A percentile compares a stretch with the other conserved stretches of the same genome.
These are phyloP conservation scores for Termitomyces sp. DNA, from an alignment of 768 basidiomycete species.

Conservation along the genomic window DNA sequence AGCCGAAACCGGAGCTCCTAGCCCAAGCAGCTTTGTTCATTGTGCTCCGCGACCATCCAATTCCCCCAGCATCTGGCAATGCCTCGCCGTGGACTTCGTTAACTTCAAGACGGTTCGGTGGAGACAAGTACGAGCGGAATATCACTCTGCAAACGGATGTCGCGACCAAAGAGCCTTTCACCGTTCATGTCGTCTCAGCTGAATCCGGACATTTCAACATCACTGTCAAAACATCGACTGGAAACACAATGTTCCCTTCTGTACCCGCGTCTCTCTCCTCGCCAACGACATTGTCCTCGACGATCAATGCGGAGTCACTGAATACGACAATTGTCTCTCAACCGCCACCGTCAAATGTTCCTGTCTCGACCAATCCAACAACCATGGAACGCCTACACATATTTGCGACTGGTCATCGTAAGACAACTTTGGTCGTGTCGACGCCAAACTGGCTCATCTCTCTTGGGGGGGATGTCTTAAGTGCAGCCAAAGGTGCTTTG, in stretches of 20 bases:
- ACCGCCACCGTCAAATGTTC: constrained; percentile 44
- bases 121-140: constrained; percentile 58
- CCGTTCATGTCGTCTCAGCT: constrained; percentile 33
- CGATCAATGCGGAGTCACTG: constrained; percentile 42
- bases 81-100: constrained; percentile 68
- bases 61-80: constrained; percentile 15
- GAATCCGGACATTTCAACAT: constrained; percentile 49
- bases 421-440: constrained; percentile 62
- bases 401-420: constrained; percentile 54
- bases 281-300: constrained; percentile 47
- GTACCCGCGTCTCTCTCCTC: constrained; percentile 55
- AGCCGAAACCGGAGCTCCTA: constrained; percentile 58
- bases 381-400: constrained; percentile 75
- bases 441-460: constrained; percentile 68
- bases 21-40: constrained; percentile 81
- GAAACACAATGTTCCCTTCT: constrained; percentile 35
- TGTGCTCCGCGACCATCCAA: constrained; percentile 54
- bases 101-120: constrained; percentile 72
- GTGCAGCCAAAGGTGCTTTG: constrained; percentile 56
- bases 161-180: constrained; percentile 31
- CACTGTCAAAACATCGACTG: constrained; percentile 32
- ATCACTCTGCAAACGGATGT: constrained; percentile 61
- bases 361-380: constrained; percentile 48
- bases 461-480: constrained; percentile 54
- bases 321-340: constrained; percentile 76